Evolutionary conservation across 352 stramenopile genomes (phyloP), one percentile per base, ranked within the genome.

Genomic region (Globisporangium carolinianum): DNA sequence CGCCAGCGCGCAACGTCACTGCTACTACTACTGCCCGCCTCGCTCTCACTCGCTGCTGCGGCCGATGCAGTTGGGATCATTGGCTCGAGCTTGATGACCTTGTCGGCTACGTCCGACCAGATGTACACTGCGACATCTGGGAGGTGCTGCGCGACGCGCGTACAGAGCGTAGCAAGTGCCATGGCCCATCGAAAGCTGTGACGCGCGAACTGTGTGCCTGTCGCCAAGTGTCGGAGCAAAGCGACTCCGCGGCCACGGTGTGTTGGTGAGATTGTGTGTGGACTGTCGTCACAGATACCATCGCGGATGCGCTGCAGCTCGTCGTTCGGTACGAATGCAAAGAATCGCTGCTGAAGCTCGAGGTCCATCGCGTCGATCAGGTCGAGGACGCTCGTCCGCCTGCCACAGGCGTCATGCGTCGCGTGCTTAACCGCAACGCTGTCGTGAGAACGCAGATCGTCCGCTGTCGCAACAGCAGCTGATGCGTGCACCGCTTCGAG

Each of bases 71-170:
- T 10, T 8, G 76, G 62, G 7, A 91, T 72, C 6, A 75, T 68
- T 2, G 82, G 83, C 50, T 91, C 83, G 5, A 86, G 59, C 18
- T 87, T 82, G 24, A 69, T 54, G 8, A 87, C 67, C 8, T 83
- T 87, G 56, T 87, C 76, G 47, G 65, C 73, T 38, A 87, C 68
- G 36, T 88, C 75, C 1, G 61, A 56, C 80, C 80, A 93, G 55
- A 91, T 83, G 62, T 81, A 88, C 9, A 68, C 65, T 1, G 69
- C 69, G 24, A 90, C 70, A n/a, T 86, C 72, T 6, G 83, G 75
- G 37, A 72, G 66, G 57, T 62, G 66, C 3, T 61, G 60, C n/a
- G 54, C 60, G 1, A 93, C 52, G 3, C 62, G 66, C 7, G 58
- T 55, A 47, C 83, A 87, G 0, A 90, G 58, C 14, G 72, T 60